A percentile compares a stretch with the other conserved stretches of the same genome.
Evolutionary conservation across 2,329 filamentous ascomycete species (phyloP).

Genomic region (Alternaria gaisen): DNA sequence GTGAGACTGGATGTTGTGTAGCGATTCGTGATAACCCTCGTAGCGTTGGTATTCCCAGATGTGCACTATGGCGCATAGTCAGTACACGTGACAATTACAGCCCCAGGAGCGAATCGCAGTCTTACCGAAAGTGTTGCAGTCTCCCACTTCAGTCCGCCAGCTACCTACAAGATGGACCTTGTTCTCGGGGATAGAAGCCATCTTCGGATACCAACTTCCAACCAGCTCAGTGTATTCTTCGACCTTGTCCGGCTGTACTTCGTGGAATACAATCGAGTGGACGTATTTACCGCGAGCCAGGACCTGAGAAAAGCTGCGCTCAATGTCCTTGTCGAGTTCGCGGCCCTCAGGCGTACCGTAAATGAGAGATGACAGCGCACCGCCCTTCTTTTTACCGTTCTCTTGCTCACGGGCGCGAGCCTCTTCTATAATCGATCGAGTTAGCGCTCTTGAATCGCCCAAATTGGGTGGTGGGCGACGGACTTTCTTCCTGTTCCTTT

Average conservation of each 20-base stretch:
- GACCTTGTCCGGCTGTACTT: slow-evolving; percentile 93
- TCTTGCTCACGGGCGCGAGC: slow-evolving; percentile 68
- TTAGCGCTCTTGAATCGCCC: slow-evolving; percentile 57
- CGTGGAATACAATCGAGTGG: slow-evolving; percentile 95
- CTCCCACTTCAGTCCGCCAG: slow-evolving; percentile 97
- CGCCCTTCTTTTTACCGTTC: slow-evolving; percentile 69
- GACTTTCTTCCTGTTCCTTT: slow-evolving; percentile 86
- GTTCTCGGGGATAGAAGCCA: slow-evolving; percentile 85
- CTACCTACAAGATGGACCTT: slow-evolving; percentile 96
- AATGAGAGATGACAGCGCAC: slow-evolving; percentile 83
- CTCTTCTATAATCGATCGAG: slow-evolving; percentile 58
- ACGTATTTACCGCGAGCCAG: slow-evolving; percentile 97
- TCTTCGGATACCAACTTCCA: slow-evolving; percentile 88
- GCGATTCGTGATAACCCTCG: slow-evolving; percentile 90
- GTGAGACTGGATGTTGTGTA: slow-evolving; percentile 83
- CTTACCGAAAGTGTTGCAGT: slow-evolving; percentile 95
- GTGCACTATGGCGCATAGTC: slow-evolving; percentile 72
- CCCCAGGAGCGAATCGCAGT: slow-evolving; percentile 10
- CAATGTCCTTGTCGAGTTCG: slow-evolving; percentile 93
- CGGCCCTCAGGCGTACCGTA: slow-evolving; percentile 97
- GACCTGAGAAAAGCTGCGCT: slow-evolving; percentile 94
- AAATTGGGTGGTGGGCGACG: slow-evolving; percentile 57
- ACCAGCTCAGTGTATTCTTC: slow-evolving; percentile 94
- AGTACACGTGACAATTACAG: slow-evolving; percentile 4
- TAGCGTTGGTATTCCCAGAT: slow-evolving; percentile 99